These are phyloP conservation scores for Tylopilus orsonianus DNA, from an alignment of 1,284 basidiomycete species.

Conservation along the genomic window DNA sequence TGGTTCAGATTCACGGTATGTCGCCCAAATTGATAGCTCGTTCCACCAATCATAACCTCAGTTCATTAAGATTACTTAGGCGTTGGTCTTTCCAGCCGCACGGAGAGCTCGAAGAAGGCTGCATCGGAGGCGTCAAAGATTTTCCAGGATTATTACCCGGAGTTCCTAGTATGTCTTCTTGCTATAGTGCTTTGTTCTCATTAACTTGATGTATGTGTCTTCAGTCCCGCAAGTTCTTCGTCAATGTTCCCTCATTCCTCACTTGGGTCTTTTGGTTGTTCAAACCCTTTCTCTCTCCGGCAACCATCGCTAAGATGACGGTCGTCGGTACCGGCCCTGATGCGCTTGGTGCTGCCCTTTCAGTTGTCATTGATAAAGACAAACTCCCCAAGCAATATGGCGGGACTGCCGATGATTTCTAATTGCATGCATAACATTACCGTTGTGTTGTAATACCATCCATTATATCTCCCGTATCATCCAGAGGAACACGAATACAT, in stretches of 20 bases:
- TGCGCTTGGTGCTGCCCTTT: slow-evolving; percentile 57
- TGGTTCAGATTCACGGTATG: slow-evolving; percentile 71
- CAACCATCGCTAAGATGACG: slow-evolving; percentile 73
- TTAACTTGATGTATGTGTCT: not conserved
- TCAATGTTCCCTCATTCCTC: slow-evolving; percentile 72
- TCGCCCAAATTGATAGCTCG: slow-evolving; percentile 5
- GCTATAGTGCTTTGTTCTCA: not conserved
- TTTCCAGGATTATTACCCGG: slow-evolving; percentile 74
- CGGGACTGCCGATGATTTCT: slow-evolving; percentile 44
- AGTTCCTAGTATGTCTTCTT: slow-evolving; percentile 57
- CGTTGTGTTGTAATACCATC: not conserved
- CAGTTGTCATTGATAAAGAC: slow-evolving; percentile 49
- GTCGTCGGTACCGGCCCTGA: slow-evolving; percentile 66
- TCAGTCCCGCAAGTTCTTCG: slow-evolving; percentile 75
- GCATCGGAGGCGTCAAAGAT: slow-evolving; percentile 69
- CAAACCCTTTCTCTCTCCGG: slow-evolving; percentile 67
- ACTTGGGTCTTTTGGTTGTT: slow-evolving; percentile 84
- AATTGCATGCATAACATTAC: not conserved
- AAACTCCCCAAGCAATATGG: slow-evolving; percentile 70
- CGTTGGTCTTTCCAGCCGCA: slow-evolving; percentile 62
- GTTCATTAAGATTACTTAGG: slow-evolving; percentile 66
- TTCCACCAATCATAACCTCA: not conserved
- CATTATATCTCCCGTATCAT: not conserved
- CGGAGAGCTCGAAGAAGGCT: slow-evolving; percentile 71
- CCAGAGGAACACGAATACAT: not conserved